Evolutionary conservation across 164 flowering plant species (phyloP).

Genomic region (Vitis amurensis): DNA sequence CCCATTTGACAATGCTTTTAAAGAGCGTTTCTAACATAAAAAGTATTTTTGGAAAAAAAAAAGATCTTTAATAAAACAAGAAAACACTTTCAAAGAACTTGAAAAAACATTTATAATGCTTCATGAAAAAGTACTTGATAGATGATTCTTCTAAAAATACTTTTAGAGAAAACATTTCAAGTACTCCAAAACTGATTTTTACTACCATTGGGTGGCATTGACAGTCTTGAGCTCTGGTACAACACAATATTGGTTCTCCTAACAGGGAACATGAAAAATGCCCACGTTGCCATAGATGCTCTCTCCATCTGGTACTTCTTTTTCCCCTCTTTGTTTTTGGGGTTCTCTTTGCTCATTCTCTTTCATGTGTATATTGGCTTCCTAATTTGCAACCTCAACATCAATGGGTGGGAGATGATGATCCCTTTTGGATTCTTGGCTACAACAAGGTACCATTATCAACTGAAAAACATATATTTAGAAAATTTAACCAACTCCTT

Average conservation of each 20-base stretch:
- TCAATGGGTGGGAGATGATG: constrained; percentile 73
- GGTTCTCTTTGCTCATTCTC: not conserved
- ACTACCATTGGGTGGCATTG: not conserved
- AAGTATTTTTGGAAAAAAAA: too few relatives aligned
- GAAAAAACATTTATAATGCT: too few relatives aligned
- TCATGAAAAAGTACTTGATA: too few relatives aligned
- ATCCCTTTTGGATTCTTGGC: constrained; percentile 46
- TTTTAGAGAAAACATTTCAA: too few relatives aligned
- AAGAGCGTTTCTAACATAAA: too few relatives aligned
- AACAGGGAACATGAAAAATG: constrained; percentile 53
- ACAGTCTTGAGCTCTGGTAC: constrained; percentile 68
- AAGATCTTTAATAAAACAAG: too few relatives aligned
- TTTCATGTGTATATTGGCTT: not conserved
- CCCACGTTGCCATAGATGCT: constrained; percentile 54
- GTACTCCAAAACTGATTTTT: too few relatives aligned
- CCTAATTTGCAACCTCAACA: constrained; percentile 42
- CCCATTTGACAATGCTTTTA: too few relatives aligned
- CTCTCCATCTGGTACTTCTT: constrained; percentile 55
- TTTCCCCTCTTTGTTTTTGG: not conserved
- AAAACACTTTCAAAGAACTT: too few relatives aligned
- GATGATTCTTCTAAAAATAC: too few relatives aligned
- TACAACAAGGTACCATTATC: constrained; percentile 30
- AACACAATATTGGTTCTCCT: constrained; percentile 51
- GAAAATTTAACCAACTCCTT: not conserved
- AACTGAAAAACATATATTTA: too few relatives aligned